Evolutionary conservation across 164 flowering plant species (phyloP), one percentile per base, ranked within the genome.

Genomic region (Vitis riparia): DNA sequence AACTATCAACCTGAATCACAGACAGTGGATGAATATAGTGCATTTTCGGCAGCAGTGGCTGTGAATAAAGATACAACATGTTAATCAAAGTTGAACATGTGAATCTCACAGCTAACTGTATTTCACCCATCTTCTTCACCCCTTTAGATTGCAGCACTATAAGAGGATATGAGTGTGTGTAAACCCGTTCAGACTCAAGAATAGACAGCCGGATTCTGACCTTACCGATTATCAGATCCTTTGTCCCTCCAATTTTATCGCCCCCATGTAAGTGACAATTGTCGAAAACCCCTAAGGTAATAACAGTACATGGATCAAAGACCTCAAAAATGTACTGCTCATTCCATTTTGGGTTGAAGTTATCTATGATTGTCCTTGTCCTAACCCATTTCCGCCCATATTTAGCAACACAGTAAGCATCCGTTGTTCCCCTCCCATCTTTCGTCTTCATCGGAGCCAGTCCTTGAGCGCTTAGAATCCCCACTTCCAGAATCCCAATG

Each of bases 291-390:
- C 97, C 97, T 10, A 89, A 75, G 1, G 93, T 86, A 49, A 91
- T 72, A 23, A 91, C 92, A 27, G 97, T 91, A 75, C 93, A 91
- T 0, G 91, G 90, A 61, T 91, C 97, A 53, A 64, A 89, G 56
- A 91, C 94, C 78, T 91, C 97, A 93, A 93, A 91, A 29, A 85
- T 89, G 78, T 91, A 89, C 52, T 87, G 92, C 73, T 91, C 97
- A 61, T 91, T 91, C 97, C 93, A 91, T 66, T 78, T 89, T 9
- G 97, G 97, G 30, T 64, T 65, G 19, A 77, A 70, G 71, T 80
- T 82, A 66, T 88, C 97, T 3, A 86, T 82, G 27, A 91, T 87
- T 4, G 97, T 91, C 78, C 97, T 77, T 7, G 97, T 91, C 14
- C 94, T 71, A 15, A 89, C 79, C 97, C 97, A 91, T 69, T 91